phyloP scores from a whole-genome alignment of 257 asterid genomes.

The Leptodermis oblonga region DNA sequence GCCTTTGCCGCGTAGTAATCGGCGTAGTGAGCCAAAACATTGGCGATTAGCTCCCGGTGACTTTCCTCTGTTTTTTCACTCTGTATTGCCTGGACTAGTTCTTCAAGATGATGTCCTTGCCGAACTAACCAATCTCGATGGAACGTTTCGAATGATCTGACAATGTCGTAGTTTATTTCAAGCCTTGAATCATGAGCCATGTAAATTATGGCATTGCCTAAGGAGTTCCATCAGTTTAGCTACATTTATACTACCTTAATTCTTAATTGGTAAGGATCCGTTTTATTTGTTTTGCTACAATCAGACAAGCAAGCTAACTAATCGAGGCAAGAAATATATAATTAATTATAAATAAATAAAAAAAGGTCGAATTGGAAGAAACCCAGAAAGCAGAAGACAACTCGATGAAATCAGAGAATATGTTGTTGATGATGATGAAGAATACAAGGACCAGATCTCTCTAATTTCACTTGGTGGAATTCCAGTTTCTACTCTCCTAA shows the following conservation, averaged over 20 bases:
- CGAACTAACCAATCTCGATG: slow-evolving; percentile 20
- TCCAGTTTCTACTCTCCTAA: too few relatives aligned
- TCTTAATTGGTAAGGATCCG: background rate
- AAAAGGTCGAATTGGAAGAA: too few relatives aligned
- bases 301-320: background rate
- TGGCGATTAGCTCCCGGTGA: slow-evolving; percentile 18
- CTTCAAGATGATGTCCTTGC: slow-evolving; percentile 18
- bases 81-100: slow-evolving; percentile 4
- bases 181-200: background rate
- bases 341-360: background rate
- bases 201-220: background rate
- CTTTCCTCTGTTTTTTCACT: slow-evolving; percentile 10
- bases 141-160: slow-evolving; percentile 22
- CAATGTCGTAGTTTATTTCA: background rate
- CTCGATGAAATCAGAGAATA: too few relatives aligned
- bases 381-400: too few relatives aligned
- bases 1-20: slow-evolving; percentile 29
- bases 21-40: slow-evolving; percentile 19
- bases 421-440: too few relatives aligned
- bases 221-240: background rate
- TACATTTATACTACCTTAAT: background rate
- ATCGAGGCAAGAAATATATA: too few relatives aligned
- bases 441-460: too few relatives aligned
- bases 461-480: too few relatives aligned
- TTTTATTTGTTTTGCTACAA: too few relatives aligned